Evolutionary conservation across 1,284 basidiomycete genomes (phyloP).

Genomic region (Fistulinella staudtii): DNA sequence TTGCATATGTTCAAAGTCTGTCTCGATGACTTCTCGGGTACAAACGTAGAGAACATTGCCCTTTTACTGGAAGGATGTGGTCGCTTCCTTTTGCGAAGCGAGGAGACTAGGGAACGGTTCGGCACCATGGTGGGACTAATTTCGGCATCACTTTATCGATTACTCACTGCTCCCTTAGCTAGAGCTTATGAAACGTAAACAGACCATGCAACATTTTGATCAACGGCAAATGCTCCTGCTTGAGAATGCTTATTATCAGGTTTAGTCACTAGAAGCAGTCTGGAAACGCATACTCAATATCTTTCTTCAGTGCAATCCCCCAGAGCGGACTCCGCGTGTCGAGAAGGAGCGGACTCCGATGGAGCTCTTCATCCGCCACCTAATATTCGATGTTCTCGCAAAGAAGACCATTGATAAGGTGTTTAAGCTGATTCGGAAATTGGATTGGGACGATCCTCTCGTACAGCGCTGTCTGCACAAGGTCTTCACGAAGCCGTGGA

Average conservation of each 20-base stretch:
- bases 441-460: slow-evolving; percentile 87
- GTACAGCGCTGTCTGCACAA: slow-evolving; percentile 59
- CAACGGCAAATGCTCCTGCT: slow-evolving; percentile 85
- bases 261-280: slow-evolving; percentile 26
- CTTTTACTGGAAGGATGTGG: slow-evolving; percentile 93
- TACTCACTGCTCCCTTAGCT: slow-evolving; percentile 49
- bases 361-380: slow-evolving; percentile 90
- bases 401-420: slow-evolving; percentile 94
- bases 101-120: slow-evolving; percentile 86
- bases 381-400: slow-evolving; percentile 87
- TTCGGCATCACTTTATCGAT: background rate
- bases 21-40: slow-evolving; percentile 90
- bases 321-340: slow-evolving; percentile 82
- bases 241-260: slow-evolving; percentile 98
- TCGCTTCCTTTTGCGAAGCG: slow-evolving; percentile 83
- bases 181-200: slow-evolving; percentile 93
- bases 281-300: slow-evolving; percentile 9
- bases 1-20: slow-evolving; percentile 97
- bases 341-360: slow-evolving; percentile 85
- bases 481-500: slow-evolving; percentile 95
- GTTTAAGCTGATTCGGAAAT: slow-evolving; percentile 85
- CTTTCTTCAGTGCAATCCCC: slow-evolving; percentile 82
- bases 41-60: slow-evolving; percentile 92
- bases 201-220: slow-evolving; percentile 89
- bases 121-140: slow-evolving; percentile 57